Percentiles rank a stretch among this genome's conserved stretches.
These are phyloP conservation scores for Cercophora sp. DNA, from an alignment of 495 filamentous ascomycete genomes.

Conservation along the genomic window DNA sequence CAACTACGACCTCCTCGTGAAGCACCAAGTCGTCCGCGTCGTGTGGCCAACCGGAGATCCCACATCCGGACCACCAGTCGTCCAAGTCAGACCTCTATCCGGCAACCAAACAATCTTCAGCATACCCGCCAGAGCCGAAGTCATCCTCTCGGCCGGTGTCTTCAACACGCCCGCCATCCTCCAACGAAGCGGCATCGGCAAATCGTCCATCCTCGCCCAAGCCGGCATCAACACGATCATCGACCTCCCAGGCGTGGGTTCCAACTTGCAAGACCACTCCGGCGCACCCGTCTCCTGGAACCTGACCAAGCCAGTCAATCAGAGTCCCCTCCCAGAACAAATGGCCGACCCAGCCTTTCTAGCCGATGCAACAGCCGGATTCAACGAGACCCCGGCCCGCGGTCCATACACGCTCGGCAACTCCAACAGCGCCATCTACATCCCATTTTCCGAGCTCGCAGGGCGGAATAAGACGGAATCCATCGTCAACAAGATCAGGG, in stretches of 20 bases:
- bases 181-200: conserved; percentile 1
- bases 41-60: conserved; percentile 17
- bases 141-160: conserved; percentile 45
- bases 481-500: conserved; percentile 11
- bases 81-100: background rate
- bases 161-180: conserved; percentile 38
- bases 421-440: conserved; percentile 4
- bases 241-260: conserved; percentile 1
- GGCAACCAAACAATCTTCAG: conserved; percentile 9
- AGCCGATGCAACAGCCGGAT: conserved; percentile 8
- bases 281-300: background rate
- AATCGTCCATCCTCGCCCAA: background rate
- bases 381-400: conserved; percentile 6
- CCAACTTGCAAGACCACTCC: conserved; percentile 5
- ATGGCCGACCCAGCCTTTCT: conserved; percentile 6
- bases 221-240: background rate
- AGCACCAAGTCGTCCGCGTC: conserved; percentile 25
- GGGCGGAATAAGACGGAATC: background rate
- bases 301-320: background rate
- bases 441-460: background rate
- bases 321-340: background rate
- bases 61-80: conserved; percentile 14
- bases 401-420: conserved; percentile 7
- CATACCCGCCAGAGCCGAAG: conserved; percentile 37
- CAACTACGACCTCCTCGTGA: too few relatives aligned